A percentile compares a stretch with the other conserved stretches of the same genome.
These are phyloP conservation scores for Eremomyces bilateralis DNA, from an alignment of 495 filamentous ascomycete genomes.

Conservation along the genomic window DNA sequence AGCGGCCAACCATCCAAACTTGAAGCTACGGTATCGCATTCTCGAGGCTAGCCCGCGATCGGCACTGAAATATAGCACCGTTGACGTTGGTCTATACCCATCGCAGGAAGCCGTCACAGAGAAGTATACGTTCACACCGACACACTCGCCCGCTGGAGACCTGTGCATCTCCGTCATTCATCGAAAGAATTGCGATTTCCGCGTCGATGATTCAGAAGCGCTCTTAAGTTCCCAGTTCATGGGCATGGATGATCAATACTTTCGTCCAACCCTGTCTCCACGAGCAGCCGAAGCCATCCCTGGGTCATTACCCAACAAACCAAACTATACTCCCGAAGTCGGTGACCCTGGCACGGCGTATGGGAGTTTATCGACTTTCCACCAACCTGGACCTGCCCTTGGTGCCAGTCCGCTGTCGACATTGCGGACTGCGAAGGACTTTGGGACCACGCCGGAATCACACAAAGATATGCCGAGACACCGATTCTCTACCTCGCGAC, in stretches of 20 bases:
- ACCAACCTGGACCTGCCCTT: slow-evolving; percentile 49
- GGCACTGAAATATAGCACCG: slow-evolving; percentile 34
- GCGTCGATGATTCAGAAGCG: slow-evolving; percentile 76
- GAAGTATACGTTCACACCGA: slow-evolving; percentile 52
- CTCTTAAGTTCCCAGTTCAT: slow-evolving; percentile 89
- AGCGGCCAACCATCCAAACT: slow-evolving; percentile 38
- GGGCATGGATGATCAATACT: slow-evolving; percentile 72
- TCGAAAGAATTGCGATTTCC: slow-evolving; percentile 72
- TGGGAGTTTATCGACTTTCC: slow-evolving; percentile 82
- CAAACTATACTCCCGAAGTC: slow-evolving; percentile 16
- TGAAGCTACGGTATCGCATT: slow-evolving; percentile 65
- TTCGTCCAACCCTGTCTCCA: slow-evolving; percentile 42
- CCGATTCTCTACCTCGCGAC: no score
- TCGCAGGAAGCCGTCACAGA: slow-evolving; percentile 36
- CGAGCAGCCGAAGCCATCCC: slow-evolving; percentile 29
- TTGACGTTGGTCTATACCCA: slow-evolving; percentile 52
- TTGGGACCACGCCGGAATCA: no score
- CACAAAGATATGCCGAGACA: no score
- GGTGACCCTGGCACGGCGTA: slow-evolving; percentile 63
- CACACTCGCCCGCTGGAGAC: slow-evolving; percentile 66
- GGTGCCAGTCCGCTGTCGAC: slow-evolving; percentile 77
- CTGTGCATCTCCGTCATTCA: slow-evolving; percentile 65
- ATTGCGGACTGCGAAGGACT: slow-evolving; percentile 42
- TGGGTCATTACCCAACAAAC: slow-evolving; percentile 48
- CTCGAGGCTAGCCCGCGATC: slow-evolving; percentile 19